Conservation (phyloP, 2,329 filamentous ascomycete genomes). For the Cadophora malorum region DNA sequence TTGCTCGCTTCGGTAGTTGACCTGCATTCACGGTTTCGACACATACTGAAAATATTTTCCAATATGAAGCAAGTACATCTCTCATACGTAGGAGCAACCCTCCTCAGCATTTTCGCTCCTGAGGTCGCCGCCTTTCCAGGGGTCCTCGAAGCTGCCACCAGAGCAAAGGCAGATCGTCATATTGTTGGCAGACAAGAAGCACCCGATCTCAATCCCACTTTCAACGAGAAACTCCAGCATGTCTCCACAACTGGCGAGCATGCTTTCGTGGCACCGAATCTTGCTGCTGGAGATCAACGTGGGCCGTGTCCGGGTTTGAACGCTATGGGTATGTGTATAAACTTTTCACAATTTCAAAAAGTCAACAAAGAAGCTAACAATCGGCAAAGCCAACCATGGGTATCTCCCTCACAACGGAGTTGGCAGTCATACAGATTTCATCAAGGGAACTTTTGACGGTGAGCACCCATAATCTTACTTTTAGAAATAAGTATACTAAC, state of each 20-base stretch:
- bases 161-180: constrained; percentile 20
- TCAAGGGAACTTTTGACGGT: constrained; percentile 42
- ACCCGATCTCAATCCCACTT: constrained; percentile 8
- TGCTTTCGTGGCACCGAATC: constrained; percentile 45
- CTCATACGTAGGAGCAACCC: constrained; percentile 18
- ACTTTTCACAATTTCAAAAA: no score
- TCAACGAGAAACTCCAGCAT: constrained; percentile 25
- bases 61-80: constrained; percentile 27
- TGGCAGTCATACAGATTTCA: constrained; percentile 40
- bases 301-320: constrained; percentile 48
- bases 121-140: constrained; percentile 31
- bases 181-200: constrained; percentile 16
- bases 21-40: no score
- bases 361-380: constrained; percentile 1
- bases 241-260: constrained; percentile 43
- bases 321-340: constrained; percentile 41
- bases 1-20: no score
- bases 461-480: constrained; percentile 21
- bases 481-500: background rate
- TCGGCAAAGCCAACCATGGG: constrained; percentile 45
- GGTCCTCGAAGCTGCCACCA: constrained; percentile 31
- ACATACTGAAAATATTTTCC: background rate
- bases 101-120: constrained; percentile 23
- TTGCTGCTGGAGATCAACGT: constrained; percentile 40
- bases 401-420: constrained; percentile 46